These are phyloP conservation scores for Lithospermum erythrorhizon DNA, from an alignment of 257 asterid genomes.

Conservation along the genomic window DNA sequence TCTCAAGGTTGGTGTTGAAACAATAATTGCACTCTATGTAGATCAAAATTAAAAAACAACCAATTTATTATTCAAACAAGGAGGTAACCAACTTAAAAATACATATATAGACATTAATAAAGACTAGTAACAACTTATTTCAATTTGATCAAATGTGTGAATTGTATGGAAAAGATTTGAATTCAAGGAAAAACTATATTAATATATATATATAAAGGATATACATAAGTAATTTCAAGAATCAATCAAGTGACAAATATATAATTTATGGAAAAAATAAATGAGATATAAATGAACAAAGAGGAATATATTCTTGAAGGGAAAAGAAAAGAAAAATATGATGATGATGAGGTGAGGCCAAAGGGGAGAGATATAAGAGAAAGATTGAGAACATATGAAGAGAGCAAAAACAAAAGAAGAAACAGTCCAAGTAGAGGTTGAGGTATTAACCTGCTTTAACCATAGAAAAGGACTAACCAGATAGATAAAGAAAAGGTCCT, in stretches of 20 bases:
- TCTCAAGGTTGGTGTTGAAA: too few relatives aligned
- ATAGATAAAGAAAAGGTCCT: constrained; percentile 58
- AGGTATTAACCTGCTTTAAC: constrained; percentile 49
- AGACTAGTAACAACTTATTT: neutral
- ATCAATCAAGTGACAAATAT: neutral
- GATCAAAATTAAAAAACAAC: neutral
- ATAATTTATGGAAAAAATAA: neutral
- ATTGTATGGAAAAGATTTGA: too few relatives aligned
- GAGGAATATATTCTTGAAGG: constrained; percentile 1
- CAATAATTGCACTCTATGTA: neutral
- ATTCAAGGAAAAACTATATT: neutral
- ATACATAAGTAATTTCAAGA: neutral
- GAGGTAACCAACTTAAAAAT: too few relatives aligned
- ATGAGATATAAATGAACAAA: constrained; percentile 1
- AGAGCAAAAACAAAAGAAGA: neutral
- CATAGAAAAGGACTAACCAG: constrained; percentile 31
- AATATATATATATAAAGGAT: neutral
- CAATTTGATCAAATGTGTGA: too few relatives aligned
- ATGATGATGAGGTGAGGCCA: constrained; percentile 1
- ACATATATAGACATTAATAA: too few relatives aligned
- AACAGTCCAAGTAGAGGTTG: constrained; percentile 20
- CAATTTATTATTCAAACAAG: too few relatives aligned
- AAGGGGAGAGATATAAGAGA: constrained; percentile 1
- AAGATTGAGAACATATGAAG: constrained; percentile 2
- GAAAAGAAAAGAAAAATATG: constrained; percentile 1